phyloP scores from a whole-genome alignment of 2,329 filamentous ascomycete genomes.

The Chaetomium sp. region DNA sequence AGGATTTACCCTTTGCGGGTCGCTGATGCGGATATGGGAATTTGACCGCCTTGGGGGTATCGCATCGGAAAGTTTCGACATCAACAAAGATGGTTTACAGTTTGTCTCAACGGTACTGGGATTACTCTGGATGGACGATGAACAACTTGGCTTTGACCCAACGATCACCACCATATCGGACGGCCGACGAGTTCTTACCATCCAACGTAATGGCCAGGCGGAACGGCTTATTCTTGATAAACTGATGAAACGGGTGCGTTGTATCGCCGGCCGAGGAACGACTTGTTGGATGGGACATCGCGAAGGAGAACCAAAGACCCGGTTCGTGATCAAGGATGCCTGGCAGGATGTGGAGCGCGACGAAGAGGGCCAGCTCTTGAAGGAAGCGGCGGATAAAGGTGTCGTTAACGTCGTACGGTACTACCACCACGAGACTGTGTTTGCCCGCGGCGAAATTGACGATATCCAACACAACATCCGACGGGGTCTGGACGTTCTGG shows the following conservation, averaged over 20 bases:
- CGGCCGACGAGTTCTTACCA: conserved; percentile 33
- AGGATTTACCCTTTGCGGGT: not conserved
- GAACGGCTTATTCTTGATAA: not conserved
- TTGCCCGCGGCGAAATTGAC: not conserved
- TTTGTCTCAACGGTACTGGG: conserved; percentile 37
- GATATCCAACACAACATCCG: not conserved
- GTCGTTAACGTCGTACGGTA: conserved; percentile 34
- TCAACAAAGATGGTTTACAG: conserved; percentile 36
- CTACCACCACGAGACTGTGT: conserved; percentile 21
- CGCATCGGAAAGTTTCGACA: conserved; percentile 31
- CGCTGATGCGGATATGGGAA: conserved; percentile 30
- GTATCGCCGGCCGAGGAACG: conserved; percentile 19
- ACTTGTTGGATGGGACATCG: conserved; percentile 34
- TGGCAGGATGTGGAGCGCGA: not conserved
- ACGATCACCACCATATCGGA: conserved; percentile 31
- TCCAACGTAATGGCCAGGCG: conserved; percentile 28
- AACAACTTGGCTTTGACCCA: conserved; percentile 38
- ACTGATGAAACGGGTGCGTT: not conserved
- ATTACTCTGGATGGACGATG: conserved; percentile 36
- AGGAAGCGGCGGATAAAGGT: not conserved
- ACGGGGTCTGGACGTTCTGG: not conserved
- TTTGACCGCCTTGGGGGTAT: conserved; percentile 42
- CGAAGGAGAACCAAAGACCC: not conserved
- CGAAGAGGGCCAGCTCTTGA: not conserved
- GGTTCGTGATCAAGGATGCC: not conserved